Evolutionary conservation across 2,329 filamentous ascomycete genomes (phyloP).

Genomic region (Aureobasidium sp.): DNA sequence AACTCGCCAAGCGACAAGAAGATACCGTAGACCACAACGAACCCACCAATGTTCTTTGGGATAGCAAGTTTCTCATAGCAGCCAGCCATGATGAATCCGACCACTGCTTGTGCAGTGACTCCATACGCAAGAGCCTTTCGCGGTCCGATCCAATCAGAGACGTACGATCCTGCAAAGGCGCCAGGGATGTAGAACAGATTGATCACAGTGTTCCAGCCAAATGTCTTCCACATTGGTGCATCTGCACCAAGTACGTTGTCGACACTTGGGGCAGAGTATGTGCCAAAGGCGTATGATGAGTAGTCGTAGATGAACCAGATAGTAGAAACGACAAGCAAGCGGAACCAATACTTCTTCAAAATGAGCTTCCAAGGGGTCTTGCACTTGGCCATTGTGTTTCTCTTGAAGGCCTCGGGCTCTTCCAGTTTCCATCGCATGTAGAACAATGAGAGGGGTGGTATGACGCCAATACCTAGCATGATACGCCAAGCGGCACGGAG

Average conservation of each 20-base stretch:
- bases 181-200: slow-evolving; percentile 82
- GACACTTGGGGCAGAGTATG: slow-evolving; percentile 64
- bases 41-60: slow-evolving; percentile 58
- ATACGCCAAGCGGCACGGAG: slow-evolving; percentile 71
- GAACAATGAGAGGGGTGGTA: slow-evolving; percentile 64
- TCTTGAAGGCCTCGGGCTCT: slow-evolving; percentile 68
- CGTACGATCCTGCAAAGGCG: slow-evolving; percentile 64
- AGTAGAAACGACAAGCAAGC: slow-evolving; percentile 57
- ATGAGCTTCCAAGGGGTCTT: slow-evolving; percentile 44
- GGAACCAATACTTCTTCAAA: slow-evolving; percentile 60
- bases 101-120: slow-evolving; percentile 61
- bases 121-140: slow-evolving; percentile 64
- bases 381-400: slow-evolving; percentile 56
- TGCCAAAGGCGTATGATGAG: slow-evolving; percentile 71
- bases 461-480: slow-evolving; percentile 64
- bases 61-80: slow-evolving; percentile 62
- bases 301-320: slow-evolving; percentile 75
- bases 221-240: slow-evolving; percentile 61
- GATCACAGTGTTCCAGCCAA: slow-evolving; percentile 80
- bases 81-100: slow-evolving; percentile 81
- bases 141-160: slow-evolving; percentile 69
- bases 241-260: slow-evolving; percentile 52
- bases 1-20: slow-evolving; percentile 65
- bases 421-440: slow-evolving; percentile 61
- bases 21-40: slow-evolving; percentile 67